Evolutionary conservation across 495 filamentous ascomycete genomes (phyloP).

Genomic region (Hypoxylon fragiforme): DNA sequence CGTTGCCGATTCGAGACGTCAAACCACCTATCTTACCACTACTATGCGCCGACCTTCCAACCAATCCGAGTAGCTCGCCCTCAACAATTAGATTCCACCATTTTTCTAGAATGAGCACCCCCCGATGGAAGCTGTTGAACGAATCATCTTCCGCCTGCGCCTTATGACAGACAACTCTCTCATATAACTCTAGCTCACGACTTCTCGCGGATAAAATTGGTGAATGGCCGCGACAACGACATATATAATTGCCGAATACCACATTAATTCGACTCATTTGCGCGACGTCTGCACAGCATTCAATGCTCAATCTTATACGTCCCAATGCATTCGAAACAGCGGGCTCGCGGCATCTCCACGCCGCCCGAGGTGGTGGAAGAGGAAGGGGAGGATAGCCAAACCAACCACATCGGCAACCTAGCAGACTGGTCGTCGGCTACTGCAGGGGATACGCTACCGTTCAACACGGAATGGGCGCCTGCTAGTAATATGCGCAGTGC

Average conservation of each 20-base stretch:
- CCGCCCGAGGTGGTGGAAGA: slow-evolving; percentile 40
- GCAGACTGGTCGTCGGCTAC: slow-evolving; percentile 44
- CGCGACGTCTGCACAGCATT: slow-evolving; percentile 22
- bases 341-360: slow-evolving; percentile 41
- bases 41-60: slow-evolving; percentile 29
- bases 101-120: slow-evolving; percentile 32
- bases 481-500: slow-evolving; percentile 26
- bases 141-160: slow-evolving; percentile 14
- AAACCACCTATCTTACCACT: slow-evolving; percentile 13
- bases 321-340: slow-evolving; percentile 35
- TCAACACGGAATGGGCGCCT: slow-evolving; percentile 29
- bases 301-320: slow-evolving; percentile 28
- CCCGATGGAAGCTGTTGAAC: slow-evolving; percentile 34
- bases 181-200: slow-evolving; percentile 12
- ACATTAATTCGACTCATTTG: slow-evolving; percentile 20
- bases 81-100: slow-evolving; percentile 8
- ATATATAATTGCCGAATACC: slow-evolving; percentile 18
- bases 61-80: slow-evolving; percentile 16
- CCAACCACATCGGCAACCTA: slow-evolving; percentile 35
- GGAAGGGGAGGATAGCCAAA: slow-evolving; percentile 35
- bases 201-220: slow-evolving; percentile 24
- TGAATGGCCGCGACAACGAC: slow-evolving; percentile 23
- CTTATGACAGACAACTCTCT: slow-evolving; percentile 31
- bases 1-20: slow-evolving; percentile 13
- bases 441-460: slow-evolving; percentile 34